Base-by-base conservation (phyloP, 1,284 basidiomycete genomes). In the Tilletia walkeri region DNA sequence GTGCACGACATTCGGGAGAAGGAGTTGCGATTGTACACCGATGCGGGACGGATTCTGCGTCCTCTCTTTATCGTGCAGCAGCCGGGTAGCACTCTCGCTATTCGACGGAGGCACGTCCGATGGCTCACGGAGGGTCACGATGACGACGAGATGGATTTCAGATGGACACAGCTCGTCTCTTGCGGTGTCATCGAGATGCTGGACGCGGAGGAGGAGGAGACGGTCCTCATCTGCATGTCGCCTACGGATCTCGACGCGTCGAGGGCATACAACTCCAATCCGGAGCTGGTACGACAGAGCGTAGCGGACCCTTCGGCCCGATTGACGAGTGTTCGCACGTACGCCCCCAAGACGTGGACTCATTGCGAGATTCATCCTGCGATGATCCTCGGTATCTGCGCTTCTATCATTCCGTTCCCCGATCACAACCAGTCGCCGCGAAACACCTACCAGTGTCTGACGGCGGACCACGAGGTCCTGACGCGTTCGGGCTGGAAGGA, bases 341-440 rank as follows among this genome's bases (percentile, higher is more conserved):
- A 78, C 54, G 75, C 79, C 34, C 79, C 80, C 36, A 75, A 77
- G 53, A 83, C 93, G 16, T 99, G 93, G 91, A 99, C 96, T 9
- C 95, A 99, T 85, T 98, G 95, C 85, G 95, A 99, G 86, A 98
- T 99, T 82, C 96, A 99, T 84, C 95, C 95, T 0, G 93, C 92
- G 80, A 99, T 98, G 96, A 98, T 99, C 76, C 87, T 99, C 67
- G 95, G 95, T 75, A 94, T 99, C 71, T 98, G 95, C 84, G 95
- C 95, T 5, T 94, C 92, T 85, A 99, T 99, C 84, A 95, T 99
- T 84, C 95, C 95, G 4, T 99, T 99, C 91, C 95, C 95, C 18
- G 95, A 99, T 85, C 96, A 99, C 85, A 99, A 99, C 82, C 95
- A 98, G 91, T 96, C 94, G 69, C 95, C 95, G 74, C 94, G 95